Evolutionary conservation across 495 filamentous ascomycete genomes (phyloP), one percentile per base, ranked within the genome.

Genomic region (Aspergillus nanangensis): DNA sequence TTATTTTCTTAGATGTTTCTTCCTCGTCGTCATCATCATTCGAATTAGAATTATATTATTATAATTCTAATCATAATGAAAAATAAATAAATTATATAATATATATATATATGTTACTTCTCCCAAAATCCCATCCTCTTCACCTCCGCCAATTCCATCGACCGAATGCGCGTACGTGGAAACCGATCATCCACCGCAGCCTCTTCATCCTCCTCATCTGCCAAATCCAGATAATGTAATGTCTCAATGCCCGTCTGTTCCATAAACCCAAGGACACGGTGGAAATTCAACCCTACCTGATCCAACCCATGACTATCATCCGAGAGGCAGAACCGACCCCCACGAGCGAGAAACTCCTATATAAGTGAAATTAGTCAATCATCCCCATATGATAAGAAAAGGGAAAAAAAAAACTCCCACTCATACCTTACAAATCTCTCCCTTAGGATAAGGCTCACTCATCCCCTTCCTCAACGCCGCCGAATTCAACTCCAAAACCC

Each of bases 221-320:
- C 56, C 33, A 69, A 21, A 34, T 62, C 58, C 39, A 78, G 47
- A 51, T 70, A 69, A 62, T 67, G 62, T 50, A 79, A 22, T 4
- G 47, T 56, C 18, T 51, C 44, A 21, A 85, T 77, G 13, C 72
- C 77, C 23, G 66, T 63, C 11, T 48, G 44, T 42, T 72, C 65
- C 40, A 81, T 46, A 47, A 79, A 95, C 0, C 79, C 70, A 45
- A 86, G 55, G n/a, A 82, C 69, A 17, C 69, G 70, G 33, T 60
- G 56, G 64, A 82, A 89, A 56, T 87, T 82, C 46, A 82, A 75
- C 36, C 78, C 86, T 3, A 97, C 76, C 63, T 97, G 90, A 8
- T 77, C 83, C 46, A 88, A 74, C 20, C 84, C 82, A 61, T 97
- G 92, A 57, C 89, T 92, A 60, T 97, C 92, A 63, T 97, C 92